These are phyloP conservation scores for Chlamydomonas sp. DNA, from an alignment of 139 green algal species.

Conservation along the genomic window DNA sequence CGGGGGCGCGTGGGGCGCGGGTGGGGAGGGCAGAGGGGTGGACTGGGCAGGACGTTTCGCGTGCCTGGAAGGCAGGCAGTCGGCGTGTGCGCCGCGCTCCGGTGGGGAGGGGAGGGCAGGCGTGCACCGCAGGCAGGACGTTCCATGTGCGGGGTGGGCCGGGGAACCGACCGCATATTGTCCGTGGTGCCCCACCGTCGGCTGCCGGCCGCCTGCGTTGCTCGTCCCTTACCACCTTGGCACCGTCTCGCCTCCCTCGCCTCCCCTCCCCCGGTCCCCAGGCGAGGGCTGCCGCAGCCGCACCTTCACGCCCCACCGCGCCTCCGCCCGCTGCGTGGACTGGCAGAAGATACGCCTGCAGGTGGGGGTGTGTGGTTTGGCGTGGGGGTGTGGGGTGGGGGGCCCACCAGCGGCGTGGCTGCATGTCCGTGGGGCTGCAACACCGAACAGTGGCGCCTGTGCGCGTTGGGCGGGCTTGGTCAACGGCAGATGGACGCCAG, in stretches of 20 bases:
- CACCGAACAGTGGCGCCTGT: no score
- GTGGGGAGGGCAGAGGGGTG: neutral
- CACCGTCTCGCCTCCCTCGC: neutral
- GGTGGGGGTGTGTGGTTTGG: conserved; percentile 36
- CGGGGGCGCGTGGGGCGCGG: no score
- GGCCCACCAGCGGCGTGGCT: no score
- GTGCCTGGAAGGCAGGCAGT: no score
- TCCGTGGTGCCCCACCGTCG: no score
- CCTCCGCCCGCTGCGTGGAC: conserved; percentile 67
- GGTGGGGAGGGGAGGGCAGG: neutral
- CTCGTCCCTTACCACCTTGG: neutral
- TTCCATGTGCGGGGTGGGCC: neutral
- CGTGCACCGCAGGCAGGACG: neutral
- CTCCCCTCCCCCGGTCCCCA: conserved; percentile 1
- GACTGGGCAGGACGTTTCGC: no score
- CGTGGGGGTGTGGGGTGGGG: no score
- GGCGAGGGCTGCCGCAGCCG: conserved; percentile 74
- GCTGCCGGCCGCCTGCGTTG: no score
- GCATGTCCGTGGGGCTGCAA: no score
- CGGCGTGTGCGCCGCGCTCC: no score
- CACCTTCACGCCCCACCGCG: conserved; percentile 68
- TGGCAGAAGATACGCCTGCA: conserved; percentile 87
- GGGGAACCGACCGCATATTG: neutral
- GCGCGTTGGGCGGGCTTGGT: no score
- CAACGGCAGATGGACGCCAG: no score